Evolutionary conservation across 371 early-diverging fungal genomes (phyloP), one percentile per base, ranked within the genome.

Genomic region (Mortierella sp.): DNA sequence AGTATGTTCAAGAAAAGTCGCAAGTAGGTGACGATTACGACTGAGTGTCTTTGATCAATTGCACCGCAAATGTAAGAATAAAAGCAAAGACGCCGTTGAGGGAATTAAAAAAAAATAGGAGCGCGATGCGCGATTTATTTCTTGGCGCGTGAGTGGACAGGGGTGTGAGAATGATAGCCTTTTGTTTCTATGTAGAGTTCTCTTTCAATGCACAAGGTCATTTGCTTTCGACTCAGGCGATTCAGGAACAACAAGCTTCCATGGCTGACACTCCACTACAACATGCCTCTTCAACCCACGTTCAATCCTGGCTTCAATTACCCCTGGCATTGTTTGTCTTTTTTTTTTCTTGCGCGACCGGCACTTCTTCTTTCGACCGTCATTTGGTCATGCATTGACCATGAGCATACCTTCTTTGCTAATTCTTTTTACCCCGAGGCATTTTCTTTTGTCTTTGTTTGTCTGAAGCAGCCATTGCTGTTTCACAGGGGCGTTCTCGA

Each of bases 71-170:
- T 40, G 43, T 40, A 4, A 46, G 48, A 46, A 46, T 46, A 53
- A 53, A 16, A 24, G 53, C 53, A 53, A 24, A 53, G 10, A 10
- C 26, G 55, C 8, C 21, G 21, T 37, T 61, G 64, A 61, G 64
- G 64, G 64, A 61, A 19, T 34, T 61, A 37, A 13, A 4, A 21
- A 14, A 16, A 61, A 37, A 61, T 34, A 61, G 37, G 64, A 31
- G 64, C 0, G 10, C 14, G 21, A 61, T 61, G 64, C 64, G 64
- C 64, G 64, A 61, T 61, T 61, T 61, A 61, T 61, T 37, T 61
- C 37, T 31, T 21, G 37, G 34, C 64, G 64, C 64, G 64, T 61
- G 64, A 61, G 64, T 57, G 59, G 13, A 46, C 59, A 28, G 28
- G 4, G 16, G 31, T 37, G 13, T n/a, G 28, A 16, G 16, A 19